These are phyloP conservation scores for Periconia sp. DNA, from an alignment of 2,329 filamentous ascomycete genomes.

Conservation along the genomic window DNA sequence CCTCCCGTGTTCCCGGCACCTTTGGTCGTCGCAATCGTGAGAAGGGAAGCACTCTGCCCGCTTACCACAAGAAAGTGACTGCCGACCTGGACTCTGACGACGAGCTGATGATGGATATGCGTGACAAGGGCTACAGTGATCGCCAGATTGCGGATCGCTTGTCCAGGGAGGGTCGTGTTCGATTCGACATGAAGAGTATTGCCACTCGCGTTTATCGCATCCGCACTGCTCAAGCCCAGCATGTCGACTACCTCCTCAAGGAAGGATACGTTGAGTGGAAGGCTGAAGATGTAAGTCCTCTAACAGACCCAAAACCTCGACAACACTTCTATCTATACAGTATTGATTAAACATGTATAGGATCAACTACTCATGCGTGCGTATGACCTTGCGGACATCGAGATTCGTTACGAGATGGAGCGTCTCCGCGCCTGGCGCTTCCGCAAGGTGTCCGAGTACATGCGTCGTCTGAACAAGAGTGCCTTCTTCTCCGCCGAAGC, in stretches of 20 bases:
- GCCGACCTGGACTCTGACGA: constrained; percentile 52
- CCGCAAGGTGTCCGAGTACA: constrained; percentile 46
- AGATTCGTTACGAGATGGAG: constrained; percentile 45
- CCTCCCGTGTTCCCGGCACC: constrained; percentile 21
- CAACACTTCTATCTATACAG: neutral
- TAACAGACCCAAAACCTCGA: neutral
- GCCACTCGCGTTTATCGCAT: constrained; percentile 51
- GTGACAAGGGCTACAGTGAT: constrained; percentile 47
- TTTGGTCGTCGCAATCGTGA: constrained; percentile 23
- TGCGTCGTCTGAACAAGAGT: constrained; percentile 42
- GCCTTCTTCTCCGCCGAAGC: constrained; percentile 51
- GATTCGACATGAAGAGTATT: constrained; percentile 52
- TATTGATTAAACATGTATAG: constrained; percentile 25
- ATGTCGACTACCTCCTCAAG: constrained; percentile 49
- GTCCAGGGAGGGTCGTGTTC: constrained; percentile 43
- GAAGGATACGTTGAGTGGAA: constrained; percentile 54
- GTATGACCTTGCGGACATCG: constrained; percentile 45
- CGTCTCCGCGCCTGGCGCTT: constrained; percentile 49
- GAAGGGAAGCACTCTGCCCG: constrained; percentile 41
- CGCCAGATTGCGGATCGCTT: constrained; percentile 48
- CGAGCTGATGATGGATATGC: constrained; percentile 48
- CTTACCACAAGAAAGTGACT: constrained; percentile 46
- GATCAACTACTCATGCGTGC: constrained; percentile 49
- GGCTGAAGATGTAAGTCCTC: constrained; percentile 47
- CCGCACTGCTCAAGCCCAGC: constrained; percentile 44